phyloP scores from a whole-genome alignment of 805 yeast species.

The Yueomyces sp. region DNA sequence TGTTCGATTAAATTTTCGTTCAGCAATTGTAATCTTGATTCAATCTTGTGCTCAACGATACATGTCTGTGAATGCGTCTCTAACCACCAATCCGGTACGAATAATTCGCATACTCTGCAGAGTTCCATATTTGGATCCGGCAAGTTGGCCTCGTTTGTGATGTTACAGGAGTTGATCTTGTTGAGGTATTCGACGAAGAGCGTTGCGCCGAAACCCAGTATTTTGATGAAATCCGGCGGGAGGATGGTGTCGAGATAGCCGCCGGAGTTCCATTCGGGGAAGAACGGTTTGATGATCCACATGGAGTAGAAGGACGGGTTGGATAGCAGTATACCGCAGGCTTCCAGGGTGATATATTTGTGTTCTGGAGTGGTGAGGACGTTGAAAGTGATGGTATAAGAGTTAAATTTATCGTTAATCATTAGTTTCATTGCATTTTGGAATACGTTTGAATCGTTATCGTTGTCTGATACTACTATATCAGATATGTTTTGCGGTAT shows the following conservation, averaged over 20 bases:
- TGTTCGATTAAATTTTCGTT: conserved; percentile 76
- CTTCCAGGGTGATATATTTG: conserved; percentile 59
- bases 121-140: conserved; percentile 75
- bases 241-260: conserved; percentile 18
- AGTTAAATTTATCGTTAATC: conserved; percentile 51
- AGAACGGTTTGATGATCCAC: conserved; percentile 74
- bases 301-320: conserved; percentile 61
- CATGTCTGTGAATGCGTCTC: conserved; percentile 86
- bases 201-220: conserved; percentile 81
- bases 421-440: conserved; percentile 55
- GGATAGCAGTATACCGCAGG: conserved; percentile 81
- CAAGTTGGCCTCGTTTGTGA: conserved; percentile 46
- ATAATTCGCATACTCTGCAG: conserved; percentile 85
- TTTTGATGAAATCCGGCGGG: conserved; percentile 55
- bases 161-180: conserved; percentile 47
- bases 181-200: conserved; percentile 64
- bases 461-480: conserved; percentile 33
- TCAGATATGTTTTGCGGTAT: conserved; percentile 30
- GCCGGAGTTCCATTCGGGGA: conserved; percentile 29
- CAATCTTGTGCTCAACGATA: conserved; percentile 69
- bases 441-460: conserved; percentile 54
- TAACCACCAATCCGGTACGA: conserved; percentile 92
- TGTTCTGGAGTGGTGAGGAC: conserved; percentile 13
- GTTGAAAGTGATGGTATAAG: conserved; percentile 64
- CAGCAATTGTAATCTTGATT: conserved; percentile 56